Conservation (phyloP, 768 basidiomycete species). For the Lactarius evosmus region DNA sequence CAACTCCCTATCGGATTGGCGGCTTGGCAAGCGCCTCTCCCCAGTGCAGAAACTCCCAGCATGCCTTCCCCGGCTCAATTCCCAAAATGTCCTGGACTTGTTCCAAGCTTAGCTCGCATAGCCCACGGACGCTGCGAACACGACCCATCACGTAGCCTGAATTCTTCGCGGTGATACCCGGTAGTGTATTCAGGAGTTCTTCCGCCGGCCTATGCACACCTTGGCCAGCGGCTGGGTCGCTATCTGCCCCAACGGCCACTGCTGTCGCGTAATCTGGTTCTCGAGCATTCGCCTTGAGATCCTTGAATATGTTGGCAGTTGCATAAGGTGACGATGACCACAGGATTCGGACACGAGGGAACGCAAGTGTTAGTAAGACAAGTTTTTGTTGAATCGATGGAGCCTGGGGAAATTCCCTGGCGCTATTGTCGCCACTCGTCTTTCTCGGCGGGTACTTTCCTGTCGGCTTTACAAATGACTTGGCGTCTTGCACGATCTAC, state of each 20-base stretch:
- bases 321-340: conserved; percentile 97
- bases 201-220: conserved; percentile 74
- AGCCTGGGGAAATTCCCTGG: conserved; percentile 38
- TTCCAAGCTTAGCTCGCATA: conserved; percentile 60
- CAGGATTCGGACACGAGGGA: conserved; percentile 89
- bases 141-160: conserved; percentile 79
- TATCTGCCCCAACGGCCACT: conserved; percentile 76
- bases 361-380: conserved; percentile 82
- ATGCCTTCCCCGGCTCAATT: conserved; percentile 72
- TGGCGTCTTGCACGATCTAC: conserved; percentile 62
- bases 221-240: conserved; percentile 60
- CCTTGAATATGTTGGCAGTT: conserved; percentile 87
- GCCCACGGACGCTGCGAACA: conserved; percentile 70
- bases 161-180: conserved; percentile 83
- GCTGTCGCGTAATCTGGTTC: conserved; percentile 83
- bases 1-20: neutral
- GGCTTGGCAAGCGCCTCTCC: conserved; percentile 42
- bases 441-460: conserved; percentile 57
- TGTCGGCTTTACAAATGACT: conserved; percentile 60
- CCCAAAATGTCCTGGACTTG: conserved; percentile 75
- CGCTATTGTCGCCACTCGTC: conserved; percentile 34
- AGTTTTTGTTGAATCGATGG: conserved; percentile 86
- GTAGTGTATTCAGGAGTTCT: conserved; percentile 78
- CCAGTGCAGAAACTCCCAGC: conserved; percentile 78
- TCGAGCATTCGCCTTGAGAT: conserved; percentile 73